phyloP scores from a whole-genome alignment of 2,329 filamentous ascomycete species.

The Knoxdaviesia capensis region DNA sequence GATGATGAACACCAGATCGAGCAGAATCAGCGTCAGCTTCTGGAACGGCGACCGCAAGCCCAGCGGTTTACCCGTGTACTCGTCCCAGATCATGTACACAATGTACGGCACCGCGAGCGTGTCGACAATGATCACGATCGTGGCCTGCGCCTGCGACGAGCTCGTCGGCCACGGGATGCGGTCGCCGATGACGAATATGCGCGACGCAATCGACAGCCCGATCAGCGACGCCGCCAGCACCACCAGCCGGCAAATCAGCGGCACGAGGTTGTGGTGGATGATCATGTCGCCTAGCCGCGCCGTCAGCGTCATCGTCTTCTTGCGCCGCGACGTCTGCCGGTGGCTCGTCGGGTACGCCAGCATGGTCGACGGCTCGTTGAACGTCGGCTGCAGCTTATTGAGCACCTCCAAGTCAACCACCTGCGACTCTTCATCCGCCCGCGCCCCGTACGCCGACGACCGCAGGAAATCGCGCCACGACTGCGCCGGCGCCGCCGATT shows the following conservation, averaged over 20 bases:
- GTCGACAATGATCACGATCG: constrained; percentile 81
- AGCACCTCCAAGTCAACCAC: constrained; percentile 25
- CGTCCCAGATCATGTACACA: constrained; percentile 85
- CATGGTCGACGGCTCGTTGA: constrained; percentile 18
- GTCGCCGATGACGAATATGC: constrained; percentile 42
- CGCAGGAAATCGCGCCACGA: constrained; percentile 32
- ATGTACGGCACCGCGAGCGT: constrained; percentile 78
- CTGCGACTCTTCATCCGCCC: constrained; percentile 24
- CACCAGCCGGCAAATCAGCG: constrained; percentile 60
- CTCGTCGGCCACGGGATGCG: constrained; percentile 11
- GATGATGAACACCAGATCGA: constrained; percentile 92
- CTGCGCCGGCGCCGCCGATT: constrained; percentile 17
- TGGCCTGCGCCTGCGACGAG: constrained; percentile 52
- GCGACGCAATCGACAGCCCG: constrained; percentile 58
- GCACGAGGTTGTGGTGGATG: constrained; percentile 67
- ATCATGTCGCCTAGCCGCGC: constrained; percentile 47
- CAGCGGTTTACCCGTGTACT: constrained; percentile 85
- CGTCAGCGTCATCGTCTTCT: constrained; percentile 14
- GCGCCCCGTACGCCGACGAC: constrained; percentile 30
- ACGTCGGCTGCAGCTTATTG: constrained; percentile 24
- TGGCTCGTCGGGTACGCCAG: constrained; percentile 10
- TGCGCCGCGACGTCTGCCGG: constrained; percentile 10
- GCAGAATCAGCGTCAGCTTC: constrained; percentile 75
- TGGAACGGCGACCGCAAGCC: constrained; percentile 66
- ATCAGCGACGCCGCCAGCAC: constrained; percentile 69